Percentiles rank a stretch among this genome's conserved stretches.
Conservation (phyloP, 176 grass and related monocot species). For the bread wheat (Triticum aestivum) region IWGSC_CS_RefSeq_v2.1 NC_057804.1:131054275-131054774, state of each 20-base stretch:
- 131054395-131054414: conserved; percentile 44
- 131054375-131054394: conserved; percentile 45
- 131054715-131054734: conserved; percentile 98
- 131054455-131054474: conserved; percentile 65
- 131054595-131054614: neutral
- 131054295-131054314: neutral
- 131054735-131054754: conserved; percentile 87
- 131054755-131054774: conserved; percentile 92
- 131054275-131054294: conserved; percentile 27
- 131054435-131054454: conserved; percentile 53
- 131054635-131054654: neutral
- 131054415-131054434: conserved; percentile 60
- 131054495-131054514: conserved; percentile 67
- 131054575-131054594: conserved; percentile 58
- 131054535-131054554: conserved; percentile 78
- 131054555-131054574: conserved; percentile 82
- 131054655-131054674: neutral
- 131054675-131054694: conserved; percentile 34
- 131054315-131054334: conserved; percentile 76
- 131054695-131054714: conserved; percentile 83
- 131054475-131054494: conserved; percentile 61
- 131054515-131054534: conserved; percentile 59
- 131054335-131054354: conserved; percentile 62
- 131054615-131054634: neutral
- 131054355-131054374: conserved; percentile 53